Evolutionary conservation across 805 yeast genomes (phyloP).

Genomic region (Zygotorulaspora florentina): DNA sequence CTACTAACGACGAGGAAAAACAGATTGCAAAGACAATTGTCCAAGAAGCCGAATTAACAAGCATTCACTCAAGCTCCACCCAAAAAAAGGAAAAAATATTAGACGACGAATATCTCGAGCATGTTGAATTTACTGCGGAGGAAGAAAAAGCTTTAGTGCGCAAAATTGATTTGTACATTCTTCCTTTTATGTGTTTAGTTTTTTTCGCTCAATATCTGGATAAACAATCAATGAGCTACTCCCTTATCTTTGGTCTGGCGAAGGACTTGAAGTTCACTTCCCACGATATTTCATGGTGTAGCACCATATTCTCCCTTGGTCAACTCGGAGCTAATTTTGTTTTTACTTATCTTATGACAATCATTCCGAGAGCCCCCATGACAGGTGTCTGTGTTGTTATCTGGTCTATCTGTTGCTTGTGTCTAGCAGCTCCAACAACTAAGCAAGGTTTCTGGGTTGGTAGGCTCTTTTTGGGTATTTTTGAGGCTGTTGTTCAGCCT

Average conservation of each 20-base stretch:
- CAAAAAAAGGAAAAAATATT: no score
- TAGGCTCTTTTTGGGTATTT: constrained; percentile 40
- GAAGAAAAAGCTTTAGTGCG: constrained; percentile 5
- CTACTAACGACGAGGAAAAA: no score
- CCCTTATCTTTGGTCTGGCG: constrained; percentile 38
- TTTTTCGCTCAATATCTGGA: constrained; percentile 41
- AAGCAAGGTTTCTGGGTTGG: constrained; percentile 6
- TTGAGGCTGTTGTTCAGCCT: constrained; percentile 44
- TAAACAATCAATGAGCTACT: constrained; percentile 38
- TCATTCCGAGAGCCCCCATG: constrained; percentile 40
- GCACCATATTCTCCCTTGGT: constrained; percentile 43
- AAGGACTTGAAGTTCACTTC: constrained; percentile 38
- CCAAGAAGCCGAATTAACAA: no score
- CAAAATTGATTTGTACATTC: constrained; percentile 30
- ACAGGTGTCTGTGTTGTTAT: constrained; percentile 30
- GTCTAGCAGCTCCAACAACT: constrained; percentile 32
- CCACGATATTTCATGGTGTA: constrained; percentile 41
- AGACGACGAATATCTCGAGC: background rate
- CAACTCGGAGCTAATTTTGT: constrained; percentile 47
- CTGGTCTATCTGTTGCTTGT: constrained; percentile 37
- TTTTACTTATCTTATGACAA: constrained; percentile 39
- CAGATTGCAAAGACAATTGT: no score
- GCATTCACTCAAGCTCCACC: no score
- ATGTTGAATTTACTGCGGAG: constrained; percentile 1
- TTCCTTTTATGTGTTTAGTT: constrained; percentile 37